A percentile compares a stretch with the other conserved stretches of the same genome.
Evolutionary conservation across 352 stramenopile species (phyloP).

Genomic region (Globisporangium polare): DNA sequence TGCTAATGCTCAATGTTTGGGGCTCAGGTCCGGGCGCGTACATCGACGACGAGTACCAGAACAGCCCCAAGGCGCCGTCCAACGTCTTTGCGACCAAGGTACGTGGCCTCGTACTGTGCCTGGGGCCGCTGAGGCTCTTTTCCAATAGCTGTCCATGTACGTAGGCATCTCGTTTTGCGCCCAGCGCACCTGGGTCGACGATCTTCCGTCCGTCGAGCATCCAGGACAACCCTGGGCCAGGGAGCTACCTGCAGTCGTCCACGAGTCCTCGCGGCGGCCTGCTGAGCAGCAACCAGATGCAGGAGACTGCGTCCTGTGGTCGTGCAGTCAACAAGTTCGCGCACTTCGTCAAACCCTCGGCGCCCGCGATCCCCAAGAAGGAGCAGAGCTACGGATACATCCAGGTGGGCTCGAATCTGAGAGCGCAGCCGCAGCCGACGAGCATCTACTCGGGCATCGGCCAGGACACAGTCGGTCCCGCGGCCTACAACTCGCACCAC

Average conservation of each 20-base stretch:
- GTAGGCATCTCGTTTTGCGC: constrained; percentile 70
- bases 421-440: constrained; percentile 35
- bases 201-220: constrained; percentile 62
- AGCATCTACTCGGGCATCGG: constrained; percentile 65
- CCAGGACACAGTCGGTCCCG: constrained; percentile 67
- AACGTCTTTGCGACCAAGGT: constrained; percentile 77
- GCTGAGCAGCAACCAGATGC: constrained; percentile 24
- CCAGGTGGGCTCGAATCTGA: constrained; percentile 34
- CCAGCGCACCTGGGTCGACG: constrained; percentile 63
- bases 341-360: constrained; percentile 48
- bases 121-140: not conserved
- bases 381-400: constrained; percentile 78
- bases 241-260: constrained; percentile 33
- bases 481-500: constrained; percentile 52
- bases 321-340: constrained; percentile 29
- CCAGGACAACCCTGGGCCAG: constrained; percentile 70
- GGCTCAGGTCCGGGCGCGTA: constrained; percentile 59
- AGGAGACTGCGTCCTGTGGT: constrained; percentile 1
- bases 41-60: constrained; percentile 18
- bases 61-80: constrained; percentile 23
- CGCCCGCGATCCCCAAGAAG: constrained; percentile 64
- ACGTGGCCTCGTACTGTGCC: not conserved
- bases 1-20: not conserved
- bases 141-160: not conserved
- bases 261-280: constrained; percentile 23